phyloP scores from a whole-genome alignment of 306 rosid species.

The Trifolium pratense region DNA sequence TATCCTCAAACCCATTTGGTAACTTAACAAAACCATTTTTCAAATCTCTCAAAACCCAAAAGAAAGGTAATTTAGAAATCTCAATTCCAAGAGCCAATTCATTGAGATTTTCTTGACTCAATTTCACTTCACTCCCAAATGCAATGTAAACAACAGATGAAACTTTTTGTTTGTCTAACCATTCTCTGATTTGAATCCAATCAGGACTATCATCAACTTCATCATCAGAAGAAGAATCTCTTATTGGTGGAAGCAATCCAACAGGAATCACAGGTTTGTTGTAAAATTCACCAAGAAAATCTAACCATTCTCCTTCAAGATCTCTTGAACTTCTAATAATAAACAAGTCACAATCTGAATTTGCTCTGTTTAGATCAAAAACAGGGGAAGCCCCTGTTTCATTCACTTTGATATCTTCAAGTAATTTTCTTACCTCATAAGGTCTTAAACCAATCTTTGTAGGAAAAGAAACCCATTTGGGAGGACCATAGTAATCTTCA shows the following conservation, averaged over 20 bases:
- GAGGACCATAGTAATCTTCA: slow-evolving; percentile 51
- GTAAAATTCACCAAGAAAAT: slow-evolving; percentile 43
- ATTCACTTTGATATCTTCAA: slow-evolving; percentile 39
- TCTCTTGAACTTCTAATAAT: slow-evolving; percentile 47
- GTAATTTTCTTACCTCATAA: slow-evolving; percentile 38
- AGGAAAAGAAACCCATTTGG: slow-evolving; percentile 51
- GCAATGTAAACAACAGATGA: slow-evolving; percentile 63
- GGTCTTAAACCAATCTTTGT: slow-evolving; percentile 45
- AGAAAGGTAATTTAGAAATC: slow-evolving; percentile 56
- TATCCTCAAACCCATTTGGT: slow-evolving; percentile 60
- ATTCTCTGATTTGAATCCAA: slow-evolving; percentile 48
- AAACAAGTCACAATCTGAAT: slow-evolving; percentile 50
- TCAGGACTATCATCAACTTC: slow-evolving; percentile 37
- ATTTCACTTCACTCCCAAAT: slow-evolving; percentile 64
- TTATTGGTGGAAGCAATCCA: slow-evolving; percentile 49
- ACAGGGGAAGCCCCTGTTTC: slow-evolving; percentile 50
- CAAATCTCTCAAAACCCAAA: slow-evolving; percentile 59
- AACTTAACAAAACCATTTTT: slow-evolving; percentile 39
- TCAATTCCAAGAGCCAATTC: slow-evolving; percentile 55
- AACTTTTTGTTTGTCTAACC: slow-evolving; percentile 39
- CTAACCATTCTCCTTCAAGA: slow-evolving; percentile 50
- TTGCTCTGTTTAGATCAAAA: slow-evolving; percentile 43
- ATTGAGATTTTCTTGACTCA: slow-evolving; percentile 49
- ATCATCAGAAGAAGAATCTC: not conserved
- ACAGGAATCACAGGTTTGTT: slow-evolving; percentile 45